Conservation (phyloP, 192 early-diverging fungal genomes). For the Coemansia sp. region DNA sequence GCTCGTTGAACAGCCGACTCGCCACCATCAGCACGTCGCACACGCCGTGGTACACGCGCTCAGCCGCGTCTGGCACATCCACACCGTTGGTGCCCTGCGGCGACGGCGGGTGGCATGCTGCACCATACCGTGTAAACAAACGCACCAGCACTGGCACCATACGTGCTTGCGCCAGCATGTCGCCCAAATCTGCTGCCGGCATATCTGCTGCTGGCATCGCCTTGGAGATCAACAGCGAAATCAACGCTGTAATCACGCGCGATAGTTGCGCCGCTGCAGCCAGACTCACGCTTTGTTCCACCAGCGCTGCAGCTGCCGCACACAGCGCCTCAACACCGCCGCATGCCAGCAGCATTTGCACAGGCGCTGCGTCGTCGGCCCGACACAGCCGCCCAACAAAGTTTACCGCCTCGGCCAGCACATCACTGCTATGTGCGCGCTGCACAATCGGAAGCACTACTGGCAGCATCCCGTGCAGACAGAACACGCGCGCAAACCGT, state of each 20-base stretch:
- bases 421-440: conserved; percentile 22
- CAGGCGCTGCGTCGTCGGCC: conserved; percentile 30
- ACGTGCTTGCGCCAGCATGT: conserved; percentile 33
- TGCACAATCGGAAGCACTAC: conserved; percentile 27
- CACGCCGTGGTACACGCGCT: conserved; percentile 43
- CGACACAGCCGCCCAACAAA: conserved; percentile 42
- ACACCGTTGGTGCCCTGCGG: not conserved
- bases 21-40: conserved; percentile 46
- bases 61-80: conserved; percentile 25
- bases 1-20: conserved; percentile 44
- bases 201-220: conserved; percentile 32
- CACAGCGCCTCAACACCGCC: conserved; percentile 45
- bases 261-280: conserved; percentile 39
- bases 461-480: conserved; percentile 46
- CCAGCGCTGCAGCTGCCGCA: conserved; percentile 19
- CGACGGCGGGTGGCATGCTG: conserved; percentile 40
- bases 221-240: conserved; percentile 36
- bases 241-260: conserved; percentile 37
- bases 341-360: conserved; percentile 50
- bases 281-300: conserved; percentile 15
- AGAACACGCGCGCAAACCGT: conserved; percentile 37
- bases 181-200: conserved; percentile 32
- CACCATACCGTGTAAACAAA: conserved; percentile 43
- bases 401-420: conserved; percentile 34
- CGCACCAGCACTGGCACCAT: conserved; percentile 20